These are phyloP conservation scores for Fusarium stilboides DNA, from an alignment of 2,329 filamentous ascomycete species.

Conservation along the genomic window DNA sequence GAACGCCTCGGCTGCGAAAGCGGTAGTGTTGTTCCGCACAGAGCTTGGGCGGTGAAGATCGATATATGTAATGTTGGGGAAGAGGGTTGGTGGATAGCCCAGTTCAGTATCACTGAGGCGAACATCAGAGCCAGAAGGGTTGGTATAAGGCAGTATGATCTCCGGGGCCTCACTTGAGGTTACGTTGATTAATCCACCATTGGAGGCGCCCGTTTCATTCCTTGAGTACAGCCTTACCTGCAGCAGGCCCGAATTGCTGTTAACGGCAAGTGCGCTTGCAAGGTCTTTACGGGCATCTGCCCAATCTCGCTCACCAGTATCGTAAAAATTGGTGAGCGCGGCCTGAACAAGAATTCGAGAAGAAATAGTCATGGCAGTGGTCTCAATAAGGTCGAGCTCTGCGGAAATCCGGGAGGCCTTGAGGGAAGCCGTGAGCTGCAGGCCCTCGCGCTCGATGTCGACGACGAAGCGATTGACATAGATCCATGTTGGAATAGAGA, in stretches of 20 bases:
- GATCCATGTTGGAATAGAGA: slow-evolving; percentile 82
- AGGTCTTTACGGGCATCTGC: slow-evolving; percentile 73
- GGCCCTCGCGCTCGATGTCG: slow-evolving; percentile 69
- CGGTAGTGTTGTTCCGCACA: slow-evolving; percentile 58
- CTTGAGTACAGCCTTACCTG: slow-evolving; percentile 82
- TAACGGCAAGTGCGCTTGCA: slow-evolving; percentile 76
- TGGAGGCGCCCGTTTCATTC: slow-evolving; percentile 70
- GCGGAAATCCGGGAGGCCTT: slow-evolving; percentile 87
- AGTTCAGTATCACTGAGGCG: slow-evolving; percentile 72
- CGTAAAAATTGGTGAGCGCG: slow-evolving; percentile 67
- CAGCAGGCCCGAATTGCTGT: slow-evolving; percentile 71
- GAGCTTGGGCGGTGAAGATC: slow-evolving; percentile 60
- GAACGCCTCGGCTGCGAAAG: slow-evolving; percentile 65
- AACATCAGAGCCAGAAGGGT: slow-evolving; percentile 70
- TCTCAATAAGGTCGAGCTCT: slow-evolving; percentile 84
- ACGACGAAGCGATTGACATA: slow-evolving; percentile 70
- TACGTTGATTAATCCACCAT: slow-evolving; percentile 73
- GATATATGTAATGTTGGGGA: slow-evolving; percentile 82
- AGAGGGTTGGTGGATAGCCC: slow-evolving; percentile 82
- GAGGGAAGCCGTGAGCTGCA: slow-evolving; percentile 85
- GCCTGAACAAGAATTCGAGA: slow-evolving; percentile 75
- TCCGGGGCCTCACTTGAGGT: slow-evolving; percentile 66
- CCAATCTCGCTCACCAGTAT: slow-evolving; percentile 71
- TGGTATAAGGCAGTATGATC: slow-evolving; percentile 74
- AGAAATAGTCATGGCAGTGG: slow-evolving; percentile 79